Evolutionary conservation across 2,329 filamentous ascomycete species (phyloP), one percentile per base, ranked within the genome.

Genomic region (Exophiala sp.): DNA sequence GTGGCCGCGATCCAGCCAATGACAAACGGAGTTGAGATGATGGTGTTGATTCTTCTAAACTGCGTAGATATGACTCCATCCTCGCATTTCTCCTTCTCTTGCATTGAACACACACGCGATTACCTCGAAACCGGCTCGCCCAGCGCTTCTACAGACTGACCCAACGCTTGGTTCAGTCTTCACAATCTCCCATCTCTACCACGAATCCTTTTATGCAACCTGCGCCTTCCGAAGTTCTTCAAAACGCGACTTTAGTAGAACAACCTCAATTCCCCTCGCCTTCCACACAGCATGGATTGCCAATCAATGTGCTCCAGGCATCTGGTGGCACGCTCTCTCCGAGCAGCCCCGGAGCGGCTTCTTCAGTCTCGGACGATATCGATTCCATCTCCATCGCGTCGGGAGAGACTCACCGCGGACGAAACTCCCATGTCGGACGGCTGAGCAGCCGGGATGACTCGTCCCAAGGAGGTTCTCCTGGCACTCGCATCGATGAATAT

Each of bases 191-290:
- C 67, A 20, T 14, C n/a, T 12, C 20, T 43, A 12, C 12, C 21
- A 32, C 41, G 70, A 68, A 67, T 57, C 70, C 69, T 85, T 85
- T 79, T 85, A 86, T 86, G 83, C 82, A 82, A 78, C 70, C 82
- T 77, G 81, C 79, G 79, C 71, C 75, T 65, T 65, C 74, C 66
- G 70, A 75, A 73, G 72, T 71, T 69, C 72, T 69, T 67, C 74
- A 75, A 72, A 72, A 73, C 70, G 71, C 69, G 64, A 66, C 67
- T 57, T 65, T 68, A 62, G 60, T 69, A 65, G 66, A 73, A 63
- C 65, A 67, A 65, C 63, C 68, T 63, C 65, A 62, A 48, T 18
- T 47, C 43, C 29, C 50, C 18, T 48, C 54, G 18, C 41, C 69
- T 53, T 58, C 72, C 66, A 75, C 72, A 77, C 80, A 86, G 74